Evolutionary conservation across 2,329 filamentous ascomycete genomes (phyloP), one percentile per base, ranked within the genome.

Genomic region (Clarireedia monteithiana): DNA sequence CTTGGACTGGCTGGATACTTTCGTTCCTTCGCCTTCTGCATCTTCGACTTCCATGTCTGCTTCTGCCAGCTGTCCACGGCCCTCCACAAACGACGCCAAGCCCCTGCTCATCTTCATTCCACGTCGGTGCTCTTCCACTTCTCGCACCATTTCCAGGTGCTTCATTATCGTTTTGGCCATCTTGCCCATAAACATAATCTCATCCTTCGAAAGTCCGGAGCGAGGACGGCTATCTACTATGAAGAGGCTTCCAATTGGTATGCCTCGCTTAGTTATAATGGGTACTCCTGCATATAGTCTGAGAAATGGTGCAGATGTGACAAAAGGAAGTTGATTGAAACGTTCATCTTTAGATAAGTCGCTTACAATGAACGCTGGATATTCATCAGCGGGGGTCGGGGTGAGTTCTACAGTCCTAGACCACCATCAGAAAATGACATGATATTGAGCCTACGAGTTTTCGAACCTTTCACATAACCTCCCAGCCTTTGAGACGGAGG

Each of bases 71-170:
- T 68, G 63, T 30, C 62, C 56, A 15, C 63, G 63, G 6, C 76
- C 76, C 58, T 80, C 78, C 2, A 81, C 77, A 55, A 81, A 83
- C 5, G 72, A 74, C 4, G 76, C 78, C 9, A 84, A 67, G 0
- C 80, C 79, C 15, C 76, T 72, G 54, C 75, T 78, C 70, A 78
- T 84, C 63, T 75, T 78, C 61, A 75, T 80, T 39, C 73, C 80
- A 59, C 74, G 76, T 60, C 73, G 77, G 63, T 76, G 79, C 61
- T 78, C 80, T 58, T 76, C 80, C 44, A 71, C 75, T 59, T 73
- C 78, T 65, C 76, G 74, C 38, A 71, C 77, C 74, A 75, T 80
- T 68, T 84, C 82, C 26, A 88, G 65, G 58, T 86, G 83, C 39
- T 80, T 76, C 71, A 84, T 82, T 4, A 83, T 73, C 1, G 81